These are phyloP conservation scores for Alternaria metachromatica DNA, from an alignment of 2,329 filamentous ascomycete genomes.

Conservation along the genomic window DNA sequence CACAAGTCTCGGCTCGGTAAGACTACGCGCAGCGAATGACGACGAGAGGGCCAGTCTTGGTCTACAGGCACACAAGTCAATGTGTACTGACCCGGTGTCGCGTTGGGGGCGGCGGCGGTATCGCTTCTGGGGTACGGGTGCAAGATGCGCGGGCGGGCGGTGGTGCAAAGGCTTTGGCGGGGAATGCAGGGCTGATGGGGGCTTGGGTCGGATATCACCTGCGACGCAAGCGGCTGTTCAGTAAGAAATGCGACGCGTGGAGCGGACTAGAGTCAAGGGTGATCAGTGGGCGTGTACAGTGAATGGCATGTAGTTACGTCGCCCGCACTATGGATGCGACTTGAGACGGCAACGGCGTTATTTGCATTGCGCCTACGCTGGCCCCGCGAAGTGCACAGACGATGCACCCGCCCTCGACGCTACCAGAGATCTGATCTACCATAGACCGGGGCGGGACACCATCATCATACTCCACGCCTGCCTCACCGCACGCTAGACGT, in stretches of 20 bases:
- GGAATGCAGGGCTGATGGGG: conserved; percentile 10
- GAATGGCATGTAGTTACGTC: conserved; percentile 8
- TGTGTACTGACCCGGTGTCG: conserved; percentile 11
- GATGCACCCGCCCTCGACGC: conserved; percentile 15
- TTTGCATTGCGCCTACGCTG: conserved; percentile 25
- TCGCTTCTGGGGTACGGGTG: conserved; percentile 10
- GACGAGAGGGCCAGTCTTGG: conserved; percentile 7
- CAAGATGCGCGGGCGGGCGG: conserved; percentile 16
- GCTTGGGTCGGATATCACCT: conserved; percentile 16
- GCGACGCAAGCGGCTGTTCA: conserved; percentile 9
- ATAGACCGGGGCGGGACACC: conserved; percentile 5
- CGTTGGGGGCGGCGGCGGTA: conserved; percentile 6
- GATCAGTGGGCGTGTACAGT: conserved; percentile 6
- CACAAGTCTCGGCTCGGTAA: conserved; percentile 22
- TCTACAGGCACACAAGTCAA: conserved; percentile 11
- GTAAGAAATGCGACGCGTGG: conserved; percentile 9
- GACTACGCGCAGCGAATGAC: conserved; percentile 13
- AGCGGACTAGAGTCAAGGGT: background rate
- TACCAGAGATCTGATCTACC: conserved; percentile 17
- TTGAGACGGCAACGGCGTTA: conserved; percentile 21
- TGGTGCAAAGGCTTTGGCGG: conserved; percentile 23
- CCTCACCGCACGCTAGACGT: conserved; percentile 3
- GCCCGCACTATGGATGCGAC: conserved; percentile 14
- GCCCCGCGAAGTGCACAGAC: conserved; percentile 30
- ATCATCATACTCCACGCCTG: background rate